Evolutionary conservation across 345 rosid species (phyloP).

Genomic region (Gossypium ekmanianum): DNA sequence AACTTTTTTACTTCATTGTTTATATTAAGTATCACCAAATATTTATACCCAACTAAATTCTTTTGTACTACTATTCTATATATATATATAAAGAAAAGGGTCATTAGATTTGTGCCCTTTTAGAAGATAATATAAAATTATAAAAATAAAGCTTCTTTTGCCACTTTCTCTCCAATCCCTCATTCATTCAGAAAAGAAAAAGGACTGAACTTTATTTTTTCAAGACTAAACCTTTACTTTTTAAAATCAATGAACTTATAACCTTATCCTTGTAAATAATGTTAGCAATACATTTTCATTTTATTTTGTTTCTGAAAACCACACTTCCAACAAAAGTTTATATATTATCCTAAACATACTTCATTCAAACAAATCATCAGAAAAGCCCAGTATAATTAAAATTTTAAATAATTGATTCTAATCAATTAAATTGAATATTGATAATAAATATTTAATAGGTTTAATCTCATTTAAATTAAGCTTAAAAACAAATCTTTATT

Average conservation of each 20-base stretch:
- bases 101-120: not conserved
- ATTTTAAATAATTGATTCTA: too few relatives aligned
- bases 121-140: not conserved
- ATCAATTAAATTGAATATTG: too few relatives aligned
- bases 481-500: too few relatives aligned
- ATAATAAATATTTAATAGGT: too few relatives aligned
- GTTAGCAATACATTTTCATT: not conserved
- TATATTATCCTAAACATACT: too few relatives aligned
- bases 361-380: too few relatives aligned
- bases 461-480: too few relatives aligned
- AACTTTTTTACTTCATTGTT: not conserved
- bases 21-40: not conserved
- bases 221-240: conserved; percentile 7
- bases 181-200: not conserved
- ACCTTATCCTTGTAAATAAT: conserved; percentile 5
- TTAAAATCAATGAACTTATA: conserved; percentile 22
- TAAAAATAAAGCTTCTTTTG: not conserved
- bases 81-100: not conserved
- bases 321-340: conserved; percentile 22
- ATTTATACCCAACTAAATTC: not conserved
- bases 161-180: conserved; percentile 5
- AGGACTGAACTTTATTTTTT: not conserved
- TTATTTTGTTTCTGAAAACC: not conserved
- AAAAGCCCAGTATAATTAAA: too few relatives aligned
- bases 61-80: not conserved